phyloP scores from a whole-genome alignment of 805 yeast species.

The Yamadazyma endophytica region DNA sequence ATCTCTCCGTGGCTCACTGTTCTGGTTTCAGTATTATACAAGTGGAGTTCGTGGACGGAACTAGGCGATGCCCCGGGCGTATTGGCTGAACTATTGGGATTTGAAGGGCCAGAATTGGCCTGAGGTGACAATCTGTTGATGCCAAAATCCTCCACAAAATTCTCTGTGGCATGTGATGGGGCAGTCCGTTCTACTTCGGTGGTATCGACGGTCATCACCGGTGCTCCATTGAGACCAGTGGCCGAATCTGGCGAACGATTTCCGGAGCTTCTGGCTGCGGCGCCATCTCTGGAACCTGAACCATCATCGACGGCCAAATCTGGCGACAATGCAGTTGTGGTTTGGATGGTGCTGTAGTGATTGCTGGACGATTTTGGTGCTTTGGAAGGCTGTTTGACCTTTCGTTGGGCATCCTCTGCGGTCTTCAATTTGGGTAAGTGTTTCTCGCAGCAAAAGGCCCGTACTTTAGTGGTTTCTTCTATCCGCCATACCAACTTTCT shows the following conservation, averaged over 20 bases:
- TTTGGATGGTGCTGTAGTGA: slow-evolving; percentile 28
- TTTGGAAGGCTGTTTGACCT: slow-evolving; percentile 4
- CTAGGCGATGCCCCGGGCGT: slow-evolving; percentile 6
- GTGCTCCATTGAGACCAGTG: slow-evolving; percentile 10
- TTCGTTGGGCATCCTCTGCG: slow-evolving; percentile 35
- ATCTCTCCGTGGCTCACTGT: slow-evolving; percentile 75
- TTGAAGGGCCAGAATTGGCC: neutral
- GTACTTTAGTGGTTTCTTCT: slow-evolving; percentile 73
- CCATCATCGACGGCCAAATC: slow-evolving; percentile 4
- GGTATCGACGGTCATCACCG: slow-evolving; percentile 13
- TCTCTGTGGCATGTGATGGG: slow-evolving; percentile 20
- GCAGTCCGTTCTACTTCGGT: slow-evolving; percentile 14
- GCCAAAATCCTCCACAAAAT: slow-evolving; percentile 25
- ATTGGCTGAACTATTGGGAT: neutral
- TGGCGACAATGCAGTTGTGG: slow-evolving; percentile 15
- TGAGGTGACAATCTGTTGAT: no score
- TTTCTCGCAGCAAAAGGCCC: slow-evolving; percentile 51
- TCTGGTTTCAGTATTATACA: slow-evolving; percentile 70
- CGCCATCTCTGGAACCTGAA: neutral
- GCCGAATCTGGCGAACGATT: slow-evolving; percentile 3
- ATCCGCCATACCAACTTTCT: slow-evolving; percentile 84
- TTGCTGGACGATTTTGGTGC: slow-evolving; percentile 10
- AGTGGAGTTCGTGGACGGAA: slow-evolving; percentile 17
- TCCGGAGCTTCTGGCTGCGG: neutral
- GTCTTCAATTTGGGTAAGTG: slow-evolving; percentile 51